A percentile compares a stretch with the other conserved stretches of the same genome.
These are phyloP conservation scores for Aspergillus ostianus DNA, from an alignment of 495 filamentous ascomycete genomes.

Conservation along the genomic window DNA sequence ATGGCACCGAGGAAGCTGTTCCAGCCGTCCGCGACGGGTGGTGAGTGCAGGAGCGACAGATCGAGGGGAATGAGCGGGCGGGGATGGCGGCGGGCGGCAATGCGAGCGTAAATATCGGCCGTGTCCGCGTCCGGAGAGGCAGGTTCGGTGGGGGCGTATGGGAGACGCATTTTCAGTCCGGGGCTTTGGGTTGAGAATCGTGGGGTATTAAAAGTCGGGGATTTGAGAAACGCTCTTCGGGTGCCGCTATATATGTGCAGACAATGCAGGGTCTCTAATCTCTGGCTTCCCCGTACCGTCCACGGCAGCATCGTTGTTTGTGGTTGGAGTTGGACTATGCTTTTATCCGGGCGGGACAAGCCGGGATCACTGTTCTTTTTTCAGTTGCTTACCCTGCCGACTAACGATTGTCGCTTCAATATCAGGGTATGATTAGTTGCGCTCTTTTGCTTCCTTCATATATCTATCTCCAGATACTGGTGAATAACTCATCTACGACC, in stretches of 20 bases:
- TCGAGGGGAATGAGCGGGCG: slow-evolving; percentile 67
- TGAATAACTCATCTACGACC: too few relatives aligned
- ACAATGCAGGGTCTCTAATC: not conserved
- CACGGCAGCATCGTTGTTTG: not conserved
- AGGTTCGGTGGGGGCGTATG: slow-evolving; percentile 58
- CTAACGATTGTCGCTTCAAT: too few relatives aligned
- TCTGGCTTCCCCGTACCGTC: too few relatives aligned
- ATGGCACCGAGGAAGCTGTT: slow-evolving; percentile 72
- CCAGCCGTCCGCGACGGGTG: slow-evolving; percentile 70
- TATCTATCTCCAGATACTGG: too few relatives aligned
- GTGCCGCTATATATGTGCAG: not conserved
- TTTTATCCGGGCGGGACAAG: not conserved
- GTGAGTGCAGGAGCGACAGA: slow-evolving; percentile 67
- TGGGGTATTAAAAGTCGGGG: not conserved
- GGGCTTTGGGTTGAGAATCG: not conserved
- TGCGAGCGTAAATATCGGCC: slow-evolving; percentile 55
- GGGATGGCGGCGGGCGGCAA: slow-evolving; percentile 58
- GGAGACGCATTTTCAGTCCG: slow-evolving; percentile 58
- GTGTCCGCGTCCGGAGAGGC: slow-evolving; percentile 25
- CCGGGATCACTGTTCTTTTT: not conserved
- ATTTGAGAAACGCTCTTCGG: not conserved
- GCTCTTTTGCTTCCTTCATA: too few relatives aligned
- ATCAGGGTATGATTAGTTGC: too few relatives aligned
- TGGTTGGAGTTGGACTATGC: not conserved
- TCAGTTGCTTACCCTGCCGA: too few relatives aligned